Evolutionary conservation across 768 basidiomycete genomes (phyloP), one percentile per base, ranked within the genome.

Genomic region (Leccinellum albellum): DNA sequence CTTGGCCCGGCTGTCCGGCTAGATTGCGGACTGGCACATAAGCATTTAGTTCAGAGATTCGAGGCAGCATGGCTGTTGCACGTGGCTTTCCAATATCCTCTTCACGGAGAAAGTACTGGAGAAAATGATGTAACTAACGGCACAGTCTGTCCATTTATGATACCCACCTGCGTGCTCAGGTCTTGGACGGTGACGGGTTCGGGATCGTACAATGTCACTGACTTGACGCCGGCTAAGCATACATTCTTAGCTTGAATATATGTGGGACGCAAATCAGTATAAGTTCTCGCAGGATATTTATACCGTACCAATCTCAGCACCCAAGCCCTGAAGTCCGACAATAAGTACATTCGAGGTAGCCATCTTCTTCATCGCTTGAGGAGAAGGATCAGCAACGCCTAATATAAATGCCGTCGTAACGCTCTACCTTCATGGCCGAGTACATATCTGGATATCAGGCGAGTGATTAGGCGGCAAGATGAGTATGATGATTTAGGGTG

Each of bases 311-410:
- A 98, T 97, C 75, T 99, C 97, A 56, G 91, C 91, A 46, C 97
- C 96, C 56, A 99, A 75, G 53, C 97, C 97, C 56, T 89, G 87
- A 68, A 94, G 74, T 10, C 97, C 97, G 47, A 97, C 87, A 61
- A 99, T 85, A 60, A 99, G 83, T 42, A 98, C 89, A 69, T 97
- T 97, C 35, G 95, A 98, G 15, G 83, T 79, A 7, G 97, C 96
- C 97, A 99, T 98, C 69, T 87, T 88, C 81, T 97, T 97, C 97
- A 98, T 98, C 46, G 96, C 96, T 98, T 64, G 8, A 12, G n/a
- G 47, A 26, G 46, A n/a, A 29, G 21, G 9, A 31, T 75, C 50
- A 73, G 61, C 46, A 23, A 65, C 15, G 3, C 23, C 51, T n/a
- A 21, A 23, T 50, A 32, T 17, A 47, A 28, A 26, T 31, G 26